Base-by-base conservation (phyloP, 2,329 filamentous ascomycete species). In the Colletotrichum higginsianum region DNA sequence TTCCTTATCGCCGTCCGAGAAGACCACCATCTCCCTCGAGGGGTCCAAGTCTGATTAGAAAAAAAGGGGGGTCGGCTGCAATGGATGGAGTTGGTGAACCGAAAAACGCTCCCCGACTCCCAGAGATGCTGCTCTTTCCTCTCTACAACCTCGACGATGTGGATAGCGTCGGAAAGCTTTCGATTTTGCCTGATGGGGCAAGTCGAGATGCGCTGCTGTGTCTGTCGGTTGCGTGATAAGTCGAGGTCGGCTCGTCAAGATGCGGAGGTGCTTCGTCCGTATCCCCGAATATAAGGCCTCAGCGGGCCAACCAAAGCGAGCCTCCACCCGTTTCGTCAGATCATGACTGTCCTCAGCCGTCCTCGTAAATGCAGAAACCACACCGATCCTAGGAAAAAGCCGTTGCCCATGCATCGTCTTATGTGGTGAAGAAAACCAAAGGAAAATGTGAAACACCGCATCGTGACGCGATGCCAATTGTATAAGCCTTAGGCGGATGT, bases 401-500 rank as follows among this genome's bases (percentile, higher is more conserved):
- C 68, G 44, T 47, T 65, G 42, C 72, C 71, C 71, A 73, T 73
- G 71, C 71, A 52, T 72, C 71, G 55, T 67, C 63, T 62, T 73
- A 55, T 67, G 71, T 61, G 60, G 46, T 40, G 57, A 50, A 63
- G 55, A 44, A 72, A 23, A 47, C 56, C 56, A 16, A 50, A 49
- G 18, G 66, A 62, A 9, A 62, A 53, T 38, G 35, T 38, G 40
- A 6, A 38, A 35, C 57, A 69, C 18, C 61, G 40, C 61, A 55
- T 65, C 44, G 61, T 18, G 23, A 49, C 55, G 35, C 58, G 55
- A 53, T 60, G 50, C 52, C 49, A 38, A 49, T 58, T 58, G 47
- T 21, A 50, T 46, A 67, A 63, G 58, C 23, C 56, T 53, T 57
- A n/a, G 50, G 55, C 15, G 26, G 52, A 40, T 52, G 35, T 56